These are phyloP conservation scores for Dothideomycetidae sp. DNA, from an alignment of 2,329 filamentous ascomycete species.

Conservation along the genomic window DNA sequence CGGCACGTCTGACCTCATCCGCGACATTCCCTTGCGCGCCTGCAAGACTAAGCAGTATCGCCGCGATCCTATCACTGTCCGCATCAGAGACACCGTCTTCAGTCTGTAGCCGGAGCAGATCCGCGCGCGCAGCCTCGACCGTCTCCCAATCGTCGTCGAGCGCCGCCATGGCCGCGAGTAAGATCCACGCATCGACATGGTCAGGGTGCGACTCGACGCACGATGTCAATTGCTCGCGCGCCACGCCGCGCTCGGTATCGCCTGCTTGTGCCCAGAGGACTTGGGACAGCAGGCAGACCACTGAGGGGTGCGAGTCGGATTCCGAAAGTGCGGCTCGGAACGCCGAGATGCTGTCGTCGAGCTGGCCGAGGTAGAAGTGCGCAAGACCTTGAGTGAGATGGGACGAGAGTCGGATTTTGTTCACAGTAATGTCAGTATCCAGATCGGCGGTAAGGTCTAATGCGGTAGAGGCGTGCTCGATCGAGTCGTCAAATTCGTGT, in stretches of 20 bases:
- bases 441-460: slow-evolving; percentile 65
- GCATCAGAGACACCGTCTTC: slow-evolving; percentile 46
- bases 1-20: slow-evolving; percentile 55
- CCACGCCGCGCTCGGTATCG: slow-evolving; percentile 57
- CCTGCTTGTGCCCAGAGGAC: slow-evolving; percentile 85
- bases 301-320: slow-evolving; percentile 61
- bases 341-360: slow-evolving; percentile 57
- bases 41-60: slow-evolving; percentile 62
- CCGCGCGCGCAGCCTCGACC: slow-evolving; percentile 63
- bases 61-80: slow-evolving; percentile 56
- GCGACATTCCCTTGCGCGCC: slow-evolving; percentile 31
- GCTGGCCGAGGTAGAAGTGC: slow-evolving; percentile 53
- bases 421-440: slow-evolving; percentile 48
- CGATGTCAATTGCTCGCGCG: slow-evolving; percentile 65
- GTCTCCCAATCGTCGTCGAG: slow-evolving; percentile 68
- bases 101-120: slow-evolving; percentile 59
- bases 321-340: slow-evolving; percentile 71
- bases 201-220: slow-evolving; percentile 59
- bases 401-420: slow-evolving; percentile 63
- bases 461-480: slow-evolving; percentile 67
- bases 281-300: slow-evolving; percentile 75
- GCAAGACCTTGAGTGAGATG: slow-evolving; percentile 77
- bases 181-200: slow-evolving; percentile 64
- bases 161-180: slow-evolving; percentile 72
- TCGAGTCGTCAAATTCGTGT: slow-evolving; percentile 50